Conservation (phyloP, 2,329 filamentous ascomycete genomes). For the Stromatinia cepivora region DNA sequence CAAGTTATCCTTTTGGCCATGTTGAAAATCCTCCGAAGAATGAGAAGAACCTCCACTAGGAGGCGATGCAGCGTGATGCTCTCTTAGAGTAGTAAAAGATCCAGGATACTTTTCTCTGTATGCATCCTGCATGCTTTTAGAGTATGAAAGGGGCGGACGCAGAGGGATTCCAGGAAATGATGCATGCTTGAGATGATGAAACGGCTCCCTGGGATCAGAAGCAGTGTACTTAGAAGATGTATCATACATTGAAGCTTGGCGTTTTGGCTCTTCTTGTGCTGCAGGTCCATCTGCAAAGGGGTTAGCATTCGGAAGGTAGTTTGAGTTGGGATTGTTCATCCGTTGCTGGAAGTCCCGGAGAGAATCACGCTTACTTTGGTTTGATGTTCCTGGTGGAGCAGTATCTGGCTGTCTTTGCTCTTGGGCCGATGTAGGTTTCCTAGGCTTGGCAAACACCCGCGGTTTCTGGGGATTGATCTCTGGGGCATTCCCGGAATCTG, state of each 20-base stretch:
- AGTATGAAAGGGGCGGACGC: constrained; percentile 5
- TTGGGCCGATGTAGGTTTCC: constrained; percentile 15
- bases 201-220: constrained; percentile 15
- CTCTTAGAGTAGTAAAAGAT: constrained; percentile 20
- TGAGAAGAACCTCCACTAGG: constrained; percentile 37
- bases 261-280: constrained; percentile 26
- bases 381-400: constrained; percentile 14
- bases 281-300: constrained; percentile 33
- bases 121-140: constrained; percentile 20
- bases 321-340: constrained; percentile 29
- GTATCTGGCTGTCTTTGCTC: constrained; percentile 21
- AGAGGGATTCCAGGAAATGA: constrained; percentile 18
- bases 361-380: constrained; percentile 32
- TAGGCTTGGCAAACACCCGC: constrained; percentile 25
- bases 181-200: constrained; percentile 16
- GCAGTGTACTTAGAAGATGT: constrained; percentile 22
- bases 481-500: constrained; percentile 25
- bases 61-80: constrained; percentile 28
- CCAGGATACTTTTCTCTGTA: constrained; percentile 26
- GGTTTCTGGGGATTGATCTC: constrained; percentile 17
- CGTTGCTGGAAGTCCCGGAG: constrained; percentile 27
- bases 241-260: constrained; percentile 38
- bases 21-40: constrained; percentile 32
- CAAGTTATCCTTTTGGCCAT: constrained; percentile 26
- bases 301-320: constrained; percentile 28